A percentile compares a stretch with the other conserved stretches of the same genome.
Evolutionary conservation across 1,284 basidiomycete species (phyloP).

Genomic region (Ganoderma lingzhi): DNA sequence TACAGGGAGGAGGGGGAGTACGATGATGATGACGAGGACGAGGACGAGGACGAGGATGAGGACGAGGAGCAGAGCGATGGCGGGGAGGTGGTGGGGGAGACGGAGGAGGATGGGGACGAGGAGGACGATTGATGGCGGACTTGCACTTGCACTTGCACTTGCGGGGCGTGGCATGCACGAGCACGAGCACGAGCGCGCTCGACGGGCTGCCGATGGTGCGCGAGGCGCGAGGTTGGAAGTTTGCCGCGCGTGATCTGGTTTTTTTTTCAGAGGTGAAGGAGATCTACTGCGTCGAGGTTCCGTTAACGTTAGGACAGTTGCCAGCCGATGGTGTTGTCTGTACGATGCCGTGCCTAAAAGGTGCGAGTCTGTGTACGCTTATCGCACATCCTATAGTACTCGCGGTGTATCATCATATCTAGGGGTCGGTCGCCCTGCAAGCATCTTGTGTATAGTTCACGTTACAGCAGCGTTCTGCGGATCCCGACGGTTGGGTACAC

Average conservation of each 20-base stretch:
- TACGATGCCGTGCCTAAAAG: slow-evolving; percentile 1
- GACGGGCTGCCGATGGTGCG: neutral
- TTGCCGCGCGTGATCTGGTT: neutral
- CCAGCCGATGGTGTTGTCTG: neutral
- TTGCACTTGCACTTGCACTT: neutral
- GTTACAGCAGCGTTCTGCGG: too few relatives aligned
- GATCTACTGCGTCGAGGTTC: neutral
- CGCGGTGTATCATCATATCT: slow-evolving; percentile 1
- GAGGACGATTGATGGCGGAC: slow-evolving; percentile 1
- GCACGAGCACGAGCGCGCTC: neutral
- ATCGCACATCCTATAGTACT: slow-evolving; percentile 3
- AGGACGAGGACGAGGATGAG: slow-evolving; percentile 26
- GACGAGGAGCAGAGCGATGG: slow-evolving; percentile 20
- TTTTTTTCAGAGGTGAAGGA: neutral
- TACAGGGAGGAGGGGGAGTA: slow-evolving; percentile 35
- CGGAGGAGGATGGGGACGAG: slow-evolving; percentile 21
- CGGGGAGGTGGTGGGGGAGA: slow-evolving; percentile 24
- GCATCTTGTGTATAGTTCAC: neutral
- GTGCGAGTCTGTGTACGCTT: neutral
- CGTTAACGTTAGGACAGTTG: neutral
- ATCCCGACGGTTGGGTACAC: neutral
- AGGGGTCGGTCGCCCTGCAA: neutral
- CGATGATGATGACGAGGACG: slow-evolving; percentile 25
- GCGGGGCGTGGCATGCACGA: neutral
- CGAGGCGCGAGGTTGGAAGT: neutral